Percentiles rank a stretch among this genome's conserved stretches.
Evolutionary conservation across 108 stramenopile species (phyloP).

Genomic region (Skeletonema marinoi): DNA sequence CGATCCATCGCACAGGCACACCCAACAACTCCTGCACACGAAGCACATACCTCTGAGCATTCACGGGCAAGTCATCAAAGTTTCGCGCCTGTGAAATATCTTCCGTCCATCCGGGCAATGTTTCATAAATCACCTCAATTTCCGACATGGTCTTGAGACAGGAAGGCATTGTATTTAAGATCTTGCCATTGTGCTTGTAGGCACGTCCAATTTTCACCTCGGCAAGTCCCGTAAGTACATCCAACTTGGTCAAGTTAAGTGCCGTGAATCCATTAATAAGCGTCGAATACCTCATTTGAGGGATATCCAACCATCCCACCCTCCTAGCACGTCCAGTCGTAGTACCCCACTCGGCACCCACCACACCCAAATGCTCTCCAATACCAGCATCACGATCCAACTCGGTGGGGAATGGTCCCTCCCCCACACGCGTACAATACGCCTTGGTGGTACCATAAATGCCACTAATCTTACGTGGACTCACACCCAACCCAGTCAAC

Average conservation of each 20-base stretch:
- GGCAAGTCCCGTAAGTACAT: constrained; percentile 93
- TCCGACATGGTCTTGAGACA: constrained; percentile 77
- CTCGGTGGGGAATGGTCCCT: constrained; percentile 99
- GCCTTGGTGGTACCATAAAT: constrained; percentile 98
- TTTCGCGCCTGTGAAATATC: constrained; percentile 83
- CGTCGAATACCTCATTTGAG: constrained; percentile 93
- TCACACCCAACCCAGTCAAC: constrained; percentile 97
- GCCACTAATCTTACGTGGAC: constrained; percentile 91
- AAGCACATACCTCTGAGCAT: constrained; percentile 92
- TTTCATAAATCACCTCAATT: constrained; percentile 96
- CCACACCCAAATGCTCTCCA: constrained; percentile 83
- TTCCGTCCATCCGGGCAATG: constrained; percentile 95
- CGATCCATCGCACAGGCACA: constrained; percentile 97
- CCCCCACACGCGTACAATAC: constrained; percentile 99
- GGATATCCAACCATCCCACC: constrained; percentile 98
- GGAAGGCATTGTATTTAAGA: constrained; percentile 91
- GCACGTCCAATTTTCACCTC: constrained; percentile 84
- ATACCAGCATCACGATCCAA: constrained; percentile 64
- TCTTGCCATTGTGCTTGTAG: constrained; percentile 90
- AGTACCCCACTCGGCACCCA: constrained; percentile 97
- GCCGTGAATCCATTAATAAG: constrained; percentile 96
- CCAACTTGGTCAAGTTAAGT: constrained; percentile 98
- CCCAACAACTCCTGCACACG: constrained; percentile 93
- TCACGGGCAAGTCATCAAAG: constrained; percentile 94
- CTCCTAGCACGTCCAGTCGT: constrained; percentile 94